Percentiles rank a stretch among this genome's conserved stretches.
These are phyloP conservation scores for Cercospora zeina DNA, from an alignment of 2,329 filamentous ascomycete species.

Conservation along the genomic window DNA sequence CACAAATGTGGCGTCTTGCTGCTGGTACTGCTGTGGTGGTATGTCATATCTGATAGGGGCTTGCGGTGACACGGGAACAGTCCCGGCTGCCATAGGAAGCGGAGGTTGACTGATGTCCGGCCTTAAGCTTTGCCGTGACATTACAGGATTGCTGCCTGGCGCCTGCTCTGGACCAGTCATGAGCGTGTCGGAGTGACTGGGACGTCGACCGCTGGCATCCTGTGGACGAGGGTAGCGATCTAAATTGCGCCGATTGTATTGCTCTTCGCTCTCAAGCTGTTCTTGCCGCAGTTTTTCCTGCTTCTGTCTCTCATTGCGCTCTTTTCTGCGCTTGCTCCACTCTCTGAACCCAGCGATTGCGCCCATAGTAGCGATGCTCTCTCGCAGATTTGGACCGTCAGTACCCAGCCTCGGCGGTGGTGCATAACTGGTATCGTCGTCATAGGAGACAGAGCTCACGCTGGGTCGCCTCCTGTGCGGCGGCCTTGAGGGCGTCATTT, in stretches of 20 bases:
- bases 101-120: constrained; percentile 39
- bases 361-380: constrained; percentile 51
- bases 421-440: constrained; percentile 36
- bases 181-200: constrained; percentile 37
- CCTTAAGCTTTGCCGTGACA: constrained; percentile 43
- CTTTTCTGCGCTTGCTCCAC: constrained; percentile 55
- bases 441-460: constrained; percentile 44
- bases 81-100: constrained; percentile 38
- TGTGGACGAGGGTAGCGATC: constrained; percentile 35
- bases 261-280: constrained; percentile 47
- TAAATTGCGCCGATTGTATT: constrained; percentile 40
- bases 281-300: constrained; percentile 56
- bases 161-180: constrained; percentile 43
- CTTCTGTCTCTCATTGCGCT: constrained; percentile 60
- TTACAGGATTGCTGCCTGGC: constrained; percentile 48
- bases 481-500: constrained; percentile 43
- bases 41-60: background rate
- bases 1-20: constrained; percentile 22
- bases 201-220: constrained; percentile 33
- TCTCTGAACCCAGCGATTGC: constrained; percentile 42
- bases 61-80: constrained; percentile 25
- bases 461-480: constrained; percentile 45
- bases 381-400: constrained; percentile 42
- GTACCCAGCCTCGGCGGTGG: constrained; percentile 21
- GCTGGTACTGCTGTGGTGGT: constrained; percentile 22